Evolutionary conservation across 257 asterid genomes (phyloP), one percentile per base, ranked within the genome.

Genomic region (Solanum chmielewskii): DNA sequence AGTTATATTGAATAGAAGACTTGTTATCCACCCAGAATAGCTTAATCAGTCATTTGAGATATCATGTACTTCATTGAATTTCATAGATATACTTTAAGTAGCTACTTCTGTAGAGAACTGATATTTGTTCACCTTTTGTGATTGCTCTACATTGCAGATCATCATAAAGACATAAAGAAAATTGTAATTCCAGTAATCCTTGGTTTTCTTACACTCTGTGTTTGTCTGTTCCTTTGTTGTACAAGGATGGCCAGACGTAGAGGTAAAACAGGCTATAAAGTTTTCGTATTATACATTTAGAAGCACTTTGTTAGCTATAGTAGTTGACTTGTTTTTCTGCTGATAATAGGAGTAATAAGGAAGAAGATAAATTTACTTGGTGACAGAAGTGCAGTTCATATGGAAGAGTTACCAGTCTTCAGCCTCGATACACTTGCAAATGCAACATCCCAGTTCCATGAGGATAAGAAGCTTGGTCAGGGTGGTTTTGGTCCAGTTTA

Each of bases 401-500:
- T 64, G 27, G 86, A 84, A 87, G 95, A 93, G 86, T 59, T 94
- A 45, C 94, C 94, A 6, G 78, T 93, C 9, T 94, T 89, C 88
- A 86, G 59, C 42, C 90, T 92, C 14, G 90, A 90, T 71, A 85
- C 76, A 9, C 88, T 94, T 44, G 91, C 92, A 37, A 88, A 73
- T 35, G 95, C 95, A 15, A 93, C 94, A 27, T 81, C 86, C 29
- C 89, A 86, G 7, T 94, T 93, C 60, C 68, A 88, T 31, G 87
- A 89, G 1, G 76, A 77, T 44, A 85, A 90, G 45, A 92, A 90
- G 87, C 93, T 94, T 29, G 98, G 95, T 73, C 82, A 91, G 90
- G 96, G 98, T 18, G 95, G 94, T 86, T 94, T 93, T 87, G 95
- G 94, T 86, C 91, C 95, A 45, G 96, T 93, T 83, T 64, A 84